Conservation (phyloP, 768 basidiomycete species). For the Boletus fagicola region DNA sequence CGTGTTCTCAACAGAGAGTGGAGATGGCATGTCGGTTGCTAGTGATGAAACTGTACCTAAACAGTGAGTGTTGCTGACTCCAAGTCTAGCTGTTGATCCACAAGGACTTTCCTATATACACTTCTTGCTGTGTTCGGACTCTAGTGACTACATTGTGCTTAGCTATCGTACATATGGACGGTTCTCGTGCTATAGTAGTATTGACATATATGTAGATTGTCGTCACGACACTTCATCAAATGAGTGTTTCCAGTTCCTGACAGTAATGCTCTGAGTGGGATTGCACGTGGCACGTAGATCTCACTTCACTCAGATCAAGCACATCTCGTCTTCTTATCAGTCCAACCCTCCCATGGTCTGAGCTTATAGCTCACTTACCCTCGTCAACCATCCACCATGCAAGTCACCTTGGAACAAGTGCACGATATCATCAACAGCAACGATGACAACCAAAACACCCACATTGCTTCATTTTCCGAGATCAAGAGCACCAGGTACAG, state of each 20-base stretch:
- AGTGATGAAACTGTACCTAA: background rate
- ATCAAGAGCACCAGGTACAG: constrained; percentile 30
- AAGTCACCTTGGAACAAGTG: constrained; percentile 29
- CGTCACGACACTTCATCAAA: background rate
- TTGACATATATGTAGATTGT: background rate
- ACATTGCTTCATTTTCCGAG: constrained; percentile 22
- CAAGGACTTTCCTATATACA: background rate
- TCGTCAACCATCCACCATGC: constrained; percentile 3
- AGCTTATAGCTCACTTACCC: background rate
- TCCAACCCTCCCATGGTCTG: background rate
- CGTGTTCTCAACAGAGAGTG: background rate
- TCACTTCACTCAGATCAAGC: background rate
- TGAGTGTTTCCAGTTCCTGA: background rate
- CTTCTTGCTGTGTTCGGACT: background rate
- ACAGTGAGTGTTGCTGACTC: background rate
- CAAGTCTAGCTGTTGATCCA: background rate
- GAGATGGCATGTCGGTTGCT: too few species aligned
- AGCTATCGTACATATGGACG: background rate
- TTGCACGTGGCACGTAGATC: background rate
- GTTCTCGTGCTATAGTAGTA: background rate
- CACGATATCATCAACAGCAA: constrained; percentile 31
- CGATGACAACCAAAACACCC: constrained; percentile 14
- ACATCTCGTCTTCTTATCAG: background rate
- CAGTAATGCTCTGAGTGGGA: background rate
- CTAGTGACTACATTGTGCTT: background rate